Evolutionary conservation across 768 basidiomycete genomes (phyloP).

Genomic region (Lactifluus echinatus): DNA sequence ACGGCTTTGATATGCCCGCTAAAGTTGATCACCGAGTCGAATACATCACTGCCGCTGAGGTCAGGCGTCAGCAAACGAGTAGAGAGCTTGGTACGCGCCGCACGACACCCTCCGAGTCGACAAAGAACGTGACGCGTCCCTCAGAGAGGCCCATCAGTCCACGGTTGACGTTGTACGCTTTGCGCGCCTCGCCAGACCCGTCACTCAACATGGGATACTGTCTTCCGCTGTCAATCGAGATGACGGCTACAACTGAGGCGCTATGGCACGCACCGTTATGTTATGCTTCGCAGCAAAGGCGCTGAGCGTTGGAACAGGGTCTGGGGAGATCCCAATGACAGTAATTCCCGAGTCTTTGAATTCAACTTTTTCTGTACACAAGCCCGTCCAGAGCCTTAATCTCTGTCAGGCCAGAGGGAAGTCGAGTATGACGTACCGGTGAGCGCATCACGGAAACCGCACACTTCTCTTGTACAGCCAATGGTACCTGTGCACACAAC

Average conservation of each 20-base stretch:
- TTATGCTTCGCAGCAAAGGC: constrained; percentile 63
- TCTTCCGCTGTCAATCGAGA: background rate
- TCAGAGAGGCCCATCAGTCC: constrained; percentile 57
- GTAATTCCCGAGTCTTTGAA: constrained; percentile 57
- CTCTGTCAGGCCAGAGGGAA: background rate
- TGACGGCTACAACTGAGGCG: background rate
- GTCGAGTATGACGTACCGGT: constrained; percentile 36
- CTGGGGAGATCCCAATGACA: constrained; percentile 67
- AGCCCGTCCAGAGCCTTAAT: background rate
- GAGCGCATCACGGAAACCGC: constrained; percentile 73
- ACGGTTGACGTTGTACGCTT: constrained; percentile 58
- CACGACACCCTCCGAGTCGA: constrained; percentile 62
- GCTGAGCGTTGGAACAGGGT: constrained; percentile 66
- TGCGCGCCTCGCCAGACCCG: constrained; percentile 47
- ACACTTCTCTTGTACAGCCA: constrained; percentile 78
- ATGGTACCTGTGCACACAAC: constrained; percentile 40
- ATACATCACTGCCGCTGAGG: constrained; percentile 38
- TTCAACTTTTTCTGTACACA: constrained; percentile 44
- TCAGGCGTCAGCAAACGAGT: background rate
- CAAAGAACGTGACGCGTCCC: constrained; percentile 66
- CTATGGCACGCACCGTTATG: constrained; percentile 42
- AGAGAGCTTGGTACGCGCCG: constrained; percentile 33
- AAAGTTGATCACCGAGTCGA: constrained; percentile 47
- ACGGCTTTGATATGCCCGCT: constrained; percentile 59
- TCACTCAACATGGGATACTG: constrained; percentile 81